Base-by-base conservation (phyloP, 2,329 filamentous ascomycete species). In the Ophiosphaerella korrae region DNA sequence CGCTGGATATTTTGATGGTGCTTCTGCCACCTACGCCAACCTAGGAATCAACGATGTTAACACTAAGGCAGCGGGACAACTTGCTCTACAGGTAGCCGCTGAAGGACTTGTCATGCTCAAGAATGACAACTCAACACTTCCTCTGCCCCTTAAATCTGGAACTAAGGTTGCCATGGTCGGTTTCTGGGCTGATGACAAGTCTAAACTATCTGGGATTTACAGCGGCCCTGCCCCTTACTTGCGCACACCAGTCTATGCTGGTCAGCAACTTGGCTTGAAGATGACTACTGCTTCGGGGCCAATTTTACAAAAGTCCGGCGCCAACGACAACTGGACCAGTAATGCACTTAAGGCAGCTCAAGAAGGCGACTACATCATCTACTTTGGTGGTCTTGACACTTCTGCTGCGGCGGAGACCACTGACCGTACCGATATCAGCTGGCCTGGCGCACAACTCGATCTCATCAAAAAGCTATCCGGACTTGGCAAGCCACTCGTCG, bases 181-280 rank as follows among this genome's bases (percentile, higher is more conserved):
- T 0, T 78, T 78, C 40, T 87, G 83, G 78, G 83, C 81, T 2
- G 83, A 83, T 44, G 81, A 81, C 6, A 82, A 82, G 0, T 74
- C 70, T 4, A 78, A 85, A 52, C 78, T 87, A 73, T 81, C 82
- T 43, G 84, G 84, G 0, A 84, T 83, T 59, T 87, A 88, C 68
- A 75, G 64, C 50, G 84, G 84, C 24, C 68, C 76, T 2, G 77
- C 85, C 1, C 82, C 83, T 0, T 87, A 82, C 67, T 71, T 82
- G 3, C 78, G 77, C 55, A 80, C 77, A 3, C 84, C 84, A 0
- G 71, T 83, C 0, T 78, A 76, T 26, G 82, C 84, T 9, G 78
- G 82, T 7, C 63, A 79, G 33, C 67, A 77, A 18, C 75, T 80
- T 4, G 74, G 75, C 0, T 68, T 80, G 16, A 72, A 75, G 0